A percentile compares a stretch with the other conserved stretches of the same genome.
These are phyloP conservation scores for Mediolabrus comicus DNA, from an alignment of 108 stramenopile genomes.

Conservation along the genomic window DNA sequence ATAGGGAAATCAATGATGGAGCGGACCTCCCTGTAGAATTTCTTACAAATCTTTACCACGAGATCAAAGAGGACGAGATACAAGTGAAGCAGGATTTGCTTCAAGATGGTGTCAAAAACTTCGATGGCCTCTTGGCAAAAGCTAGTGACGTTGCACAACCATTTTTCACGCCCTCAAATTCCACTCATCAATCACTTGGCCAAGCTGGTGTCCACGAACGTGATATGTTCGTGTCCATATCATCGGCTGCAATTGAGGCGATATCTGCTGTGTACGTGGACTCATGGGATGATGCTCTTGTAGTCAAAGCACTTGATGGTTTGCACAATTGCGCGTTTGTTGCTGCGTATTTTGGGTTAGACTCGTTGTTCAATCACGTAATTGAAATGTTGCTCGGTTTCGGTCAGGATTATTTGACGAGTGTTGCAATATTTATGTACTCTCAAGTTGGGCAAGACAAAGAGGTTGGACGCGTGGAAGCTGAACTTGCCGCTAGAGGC, in stretches of 20 bases:
- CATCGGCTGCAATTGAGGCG: conserved; percentile 64
- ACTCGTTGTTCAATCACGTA: conserved; percentile 68
- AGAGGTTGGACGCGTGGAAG: background rate
- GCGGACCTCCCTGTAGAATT: conserved; percentile 81
- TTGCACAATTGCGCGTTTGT: conserved; percentile 67
- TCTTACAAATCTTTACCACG: conserved; percentile 78
- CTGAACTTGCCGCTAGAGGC: conserved; percentile 14
- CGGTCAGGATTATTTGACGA: conserved; percentile 69
- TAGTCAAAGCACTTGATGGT: conserved; percentile 73
- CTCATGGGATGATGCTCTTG: conserved; percentile 84
- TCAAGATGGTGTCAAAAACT: conserved; percentile 44
- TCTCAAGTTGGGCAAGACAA: conserved; percentile 19
- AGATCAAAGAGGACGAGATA: conserved; percentile 78
- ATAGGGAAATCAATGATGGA: conserved; percentile 91
- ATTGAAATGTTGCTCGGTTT: conserved; percentile 57
- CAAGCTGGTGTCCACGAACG: conserved; percentile 85
- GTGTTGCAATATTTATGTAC: conserved; percentile 57
- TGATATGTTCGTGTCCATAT: conserved; percentile 86
- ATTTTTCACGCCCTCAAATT: conserved; percentile 62
- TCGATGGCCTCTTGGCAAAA: conserved; percentile 63
- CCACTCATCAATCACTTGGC: conserved; percentile 45
- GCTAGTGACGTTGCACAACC: conserved; percentile 55
- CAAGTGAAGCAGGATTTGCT: conserved; percentile 65
- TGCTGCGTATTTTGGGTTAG: conserved; percentile 61
- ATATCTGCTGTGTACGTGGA: conserved; percentile 79